These are phyloP conservation scores for Fusarium tricinctum DNA, from an alignment of 2,329 filamentous ascomycete species.

Conservation along the genomic window DNA sequence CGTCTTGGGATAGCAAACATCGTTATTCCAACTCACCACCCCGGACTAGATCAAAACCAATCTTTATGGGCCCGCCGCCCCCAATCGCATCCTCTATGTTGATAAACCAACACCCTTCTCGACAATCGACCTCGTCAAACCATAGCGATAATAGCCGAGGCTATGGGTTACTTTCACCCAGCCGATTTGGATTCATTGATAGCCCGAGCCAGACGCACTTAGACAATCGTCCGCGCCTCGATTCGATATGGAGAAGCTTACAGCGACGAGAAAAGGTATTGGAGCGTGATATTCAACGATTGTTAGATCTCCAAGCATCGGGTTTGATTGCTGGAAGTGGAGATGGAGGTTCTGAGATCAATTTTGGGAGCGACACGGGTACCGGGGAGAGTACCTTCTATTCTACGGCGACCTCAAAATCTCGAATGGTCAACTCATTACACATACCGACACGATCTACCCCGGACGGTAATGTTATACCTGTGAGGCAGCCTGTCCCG, in stretches of 20 bases:
- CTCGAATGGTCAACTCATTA: constrained; percentile 59
- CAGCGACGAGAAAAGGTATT: constrained; percentile 62
- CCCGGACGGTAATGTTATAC: constrained; percentile 66
- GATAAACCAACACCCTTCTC: constrained; percentile 30
- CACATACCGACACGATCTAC: constrained; percentile 57
- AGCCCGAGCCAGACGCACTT: constrained; percentile 53
- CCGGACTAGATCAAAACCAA: constrained; percentile 51
- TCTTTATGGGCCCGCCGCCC: constrained; percentile 66
- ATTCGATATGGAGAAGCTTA: constrained; percentile 64
- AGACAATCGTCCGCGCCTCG: constrained; percentile 52
- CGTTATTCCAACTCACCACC: constrained; percentile 53
- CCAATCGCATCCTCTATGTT: constrained; percentile 64
- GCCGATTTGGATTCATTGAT: constrained; percentile 29
- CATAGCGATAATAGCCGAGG: constrained; percentile 28
- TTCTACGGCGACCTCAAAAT: constrained; percentile 57
- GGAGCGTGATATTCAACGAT: constrained; percentile 62
- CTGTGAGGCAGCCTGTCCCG: constrained; percentile 68
- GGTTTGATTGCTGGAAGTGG: constrained; percentile 59
- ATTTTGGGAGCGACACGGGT: constrained; percentile 56
- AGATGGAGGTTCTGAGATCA: constrained; percentile 41
- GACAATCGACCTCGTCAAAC: constrained; percentile 23
- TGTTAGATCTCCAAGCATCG: constrained; percentile 64
- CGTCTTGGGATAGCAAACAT: constrained; percentile 43
- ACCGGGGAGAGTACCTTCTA: constrained; percentile 60
- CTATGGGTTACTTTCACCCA: constrained; percentile 37